Percentiles rank a stretch among this genome's conserved stretches.
These are phyloP conservation scores for Yueomyces sinensis DNA, from an alignment of 805 yeast genomes.

Conservation along the genomic window DNA sequence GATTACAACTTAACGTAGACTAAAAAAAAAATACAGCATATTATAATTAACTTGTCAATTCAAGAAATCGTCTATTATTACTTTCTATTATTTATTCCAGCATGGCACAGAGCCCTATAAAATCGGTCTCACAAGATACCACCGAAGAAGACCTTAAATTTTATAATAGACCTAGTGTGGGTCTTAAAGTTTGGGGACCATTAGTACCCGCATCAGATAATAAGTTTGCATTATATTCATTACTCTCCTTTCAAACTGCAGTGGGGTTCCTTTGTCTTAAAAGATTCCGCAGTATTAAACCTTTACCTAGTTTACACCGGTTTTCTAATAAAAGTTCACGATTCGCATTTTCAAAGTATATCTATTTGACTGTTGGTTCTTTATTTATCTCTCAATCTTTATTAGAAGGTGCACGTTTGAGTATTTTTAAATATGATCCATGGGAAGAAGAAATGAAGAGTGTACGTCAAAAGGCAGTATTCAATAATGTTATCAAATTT, in stretches of 20 bases:
- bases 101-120: too few species aligned
- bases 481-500: slow-evolving; percentile 21
- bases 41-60: too few species aligned
- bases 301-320: slow-evolving; percentile 22
- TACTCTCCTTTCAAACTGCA: slow-evolving; percentile 40
- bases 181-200: slow-evolving; percentile 55
- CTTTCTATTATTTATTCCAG: too few species aligned
- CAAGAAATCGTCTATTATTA: too few species aligned
- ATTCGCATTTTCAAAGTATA: not conserved
- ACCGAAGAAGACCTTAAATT: slow-evolving; percentile 3
- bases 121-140: too few species aligned
- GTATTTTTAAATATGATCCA: slow-evolving; percentile 40
- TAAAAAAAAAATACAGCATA: too few species aligned
- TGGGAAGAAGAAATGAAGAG: slow-evolving; percentile 56
- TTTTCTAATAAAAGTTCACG: slow-evolving; percentile 11
- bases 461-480: slow-evolving; percentile 32
- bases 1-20: too few species aligned
- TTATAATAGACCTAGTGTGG: slow-evolving; percentile 41
- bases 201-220: slow-evolving; percentile 63
- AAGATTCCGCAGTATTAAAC: slow-evolving; percentile 11
- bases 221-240: slow-evolving; percentile 35
- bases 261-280: slow-evolving; percentile 28
- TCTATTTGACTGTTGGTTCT: slow-evolving; percentile 31
- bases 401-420: slow-evolving; percentile 40
- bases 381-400: slow-evolving; percentile 39